Evolutionary conservation across 176 grass and related monocot genomes (phyloP), one percentile per base, ranked within the genome.

Genomic region (Avena atlantica): DNA sequence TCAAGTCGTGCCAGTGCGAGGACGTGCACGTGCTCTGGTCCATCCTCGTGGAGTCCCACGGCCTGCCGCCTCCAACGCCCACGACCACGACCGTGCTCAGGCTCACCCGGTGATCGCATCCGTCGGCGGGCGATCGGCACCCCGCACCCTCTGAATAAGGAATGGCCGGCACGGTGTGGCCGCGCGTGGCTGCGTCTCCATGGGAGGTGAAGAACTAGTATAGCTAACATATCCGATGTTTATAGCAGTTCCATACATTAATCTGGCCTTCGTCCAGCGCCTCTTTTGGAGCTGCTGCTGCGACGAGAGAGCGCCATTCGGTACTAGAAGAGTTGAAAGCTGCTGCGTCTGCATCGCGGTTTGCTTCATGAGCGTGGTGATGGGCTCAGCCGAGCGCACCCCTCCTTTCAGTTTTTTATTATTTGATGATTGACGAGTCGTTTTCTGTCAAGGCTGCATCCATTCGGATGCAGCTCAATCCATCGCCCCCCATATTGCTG

Each of bases 11-110:
- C 86, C 89, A 88, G n/a, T 91, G 79, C 92, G 92, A 93, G 80
- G 92, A 93, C 80, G 89, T 93, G 92, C 89, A 91, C 67, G 86
- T 91, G 58, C 83, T 93, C 16, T 93, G 92, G 92, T 88, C 92
- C 0, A 93, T 93, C 73, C 83, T 91, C 29, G 68, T 86, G 2
- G 74, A 91, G 83, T 82, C 92, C 78, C 79, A 83, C 81, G 89
- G 89, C 85, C 89, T 87, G 85, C 85, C 80, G 65, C 80, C 89
- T 1, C 89, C 89, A 0, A 65, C 89, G n/a, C 78, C 31, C 31
- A 34, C 27, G 27, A 29, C 88, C 44, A 45, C 29, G 50, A 14
- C 75, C 15, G 36, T 57, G 59, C 29, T 83, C 51, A 5, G 70
- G 77, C 62, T 86, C 4, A 74, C 63, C 79, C 74, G 64, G 6